phyloP scores from a whole-genome alignment of 306 rosid species.

The Quillaja saponaria region DNA sequence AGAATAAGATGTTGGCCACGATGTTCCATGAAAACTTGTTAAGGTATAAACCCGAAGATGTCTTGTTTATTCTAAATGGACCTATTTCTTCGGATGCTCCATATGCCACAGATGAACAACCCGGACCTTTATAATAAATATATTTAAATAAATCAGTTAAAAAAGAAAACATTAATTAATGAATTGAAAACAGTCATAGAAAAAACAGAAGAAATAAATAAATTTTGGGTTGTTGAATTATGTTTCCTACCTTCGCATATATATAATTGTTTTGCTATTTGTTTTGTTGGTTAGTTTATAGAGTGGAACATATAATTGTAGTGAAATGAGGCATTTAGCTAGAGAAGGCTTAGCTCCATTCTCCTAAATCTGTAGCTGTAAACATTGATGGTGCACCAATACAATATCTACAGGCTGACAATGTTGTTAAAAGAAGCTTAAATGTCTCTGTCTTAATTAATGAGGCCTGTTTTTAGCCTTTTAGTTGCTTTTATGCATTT shows the following conservation, averaged over 20 bases:
- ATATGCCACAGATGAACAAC: slow-evolving; percentile 97
- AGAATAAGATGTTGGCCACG: slow-evolving; percentile 73
- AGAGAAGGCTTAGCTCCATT: background rate
- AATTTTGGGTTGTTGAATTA: slow-evolving; percentile 40
- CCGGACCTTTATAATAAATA: slow-evolving; percentile 59
- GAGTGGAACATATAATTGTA: too few species aligned
- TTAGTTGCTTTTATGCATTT: slow-evolving; percentile 54
- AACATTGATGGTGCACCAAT: slow-evolving; percentile 45
- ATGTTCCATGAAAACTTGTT: slow-evolving; percentile 95
- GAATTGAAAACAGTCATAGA: background rate
- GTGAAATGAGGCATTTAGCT: background rate
- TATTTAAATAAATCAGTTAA: background rate
- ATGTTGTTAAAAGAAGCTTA: slow-evolving; percentile 39
- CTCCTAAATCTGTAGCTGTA: background rate
- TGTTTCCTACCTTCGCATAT: too few species aligned
- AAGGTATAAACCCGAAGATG: slow-evolving; percentile 62
- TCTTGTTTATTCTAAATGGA: slow-evolving; percentile 80
- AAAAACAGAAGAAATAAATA: background rate
- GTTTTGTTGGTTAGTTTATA: too few species aligned
- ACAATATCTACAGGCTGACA: too few species aligned
- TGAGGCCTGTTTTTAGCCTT: slow-evolving; percentile 41
- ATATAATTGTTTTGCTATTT: too few species aligned
- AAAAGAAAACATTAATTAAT: background rate
- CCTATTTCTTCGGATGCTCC: slow-evolving; percentile 98
- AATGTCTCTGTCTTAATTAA: slow-evolving; percentile 36